These are phyloP conservation scores for Hyaloscypha variabilis DNA, from an alignment of 495 filamentous ascomycete genomes.

Conservation along the genomic window DNA sequence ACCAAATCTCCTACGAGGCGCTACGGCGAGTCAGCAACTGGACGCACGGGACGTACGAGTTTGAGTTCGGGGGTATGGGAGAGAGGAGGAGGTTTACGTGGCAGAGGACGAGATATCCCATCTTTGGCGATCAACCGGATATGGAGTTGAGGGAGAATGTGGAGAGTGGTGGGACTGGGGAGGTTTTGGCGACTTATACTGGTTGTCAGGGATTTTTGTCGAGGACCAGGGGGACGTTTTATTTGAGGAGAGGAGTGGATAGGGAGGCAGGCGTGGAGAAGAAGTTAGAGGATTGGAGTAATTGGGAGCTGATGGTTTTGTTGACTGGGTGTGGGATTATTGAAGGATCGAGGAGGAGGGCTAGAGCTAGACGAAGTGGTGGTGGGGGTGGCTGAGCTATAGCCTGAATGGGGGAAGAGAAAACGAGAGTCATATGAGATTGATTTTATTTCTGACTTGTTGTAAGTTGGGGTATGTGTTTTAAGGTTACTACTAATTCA, in stretches of 20 bases:
- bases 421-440: not conserved
- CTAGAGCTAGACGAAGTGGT: conserved; percentile 13
- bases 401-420: not conserved
- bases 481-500: too few relatives aligned
- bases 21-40: conserved; percentile 5
- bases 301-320: conserved; percentile 16
- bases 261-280: not conserved
- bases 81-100: conserved; percentile 12
- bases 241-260: not conserved
- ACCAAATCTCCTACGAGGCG: not conserved
- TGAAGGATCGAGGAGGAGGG: conserved; percentile 17
- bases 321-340: conserved; percentile 19
- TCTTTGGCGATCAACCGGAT: conserved; percentile 18
- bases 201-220: conserved; percentile 10
- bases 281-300: conserved; percentile 2
- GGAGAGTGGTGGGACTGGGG: not conserved
- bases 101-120: not conserved
- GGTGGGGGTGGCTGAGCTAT: conserved; percentile 1
- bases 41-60: conserved; percentile 9
- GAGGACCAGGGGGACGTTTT: conserved; percentile 11
- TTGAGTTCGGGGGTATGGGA: conserved; percentile 2
- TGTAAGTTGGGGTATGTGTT: too few relatives aligned
- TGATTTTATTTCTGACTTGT: not conserved
- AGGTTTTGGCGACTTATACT: conserved; percentile 18
- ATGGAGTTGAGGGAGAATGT: conserved; percentile 17